A percentile compares a stretch with the other conserved stretches of the same genome.
These are phyloP conservation scores for Malus hybrid DNA, from an alignment of 331 rosid species.

Conservation along the genomic window DNA sequence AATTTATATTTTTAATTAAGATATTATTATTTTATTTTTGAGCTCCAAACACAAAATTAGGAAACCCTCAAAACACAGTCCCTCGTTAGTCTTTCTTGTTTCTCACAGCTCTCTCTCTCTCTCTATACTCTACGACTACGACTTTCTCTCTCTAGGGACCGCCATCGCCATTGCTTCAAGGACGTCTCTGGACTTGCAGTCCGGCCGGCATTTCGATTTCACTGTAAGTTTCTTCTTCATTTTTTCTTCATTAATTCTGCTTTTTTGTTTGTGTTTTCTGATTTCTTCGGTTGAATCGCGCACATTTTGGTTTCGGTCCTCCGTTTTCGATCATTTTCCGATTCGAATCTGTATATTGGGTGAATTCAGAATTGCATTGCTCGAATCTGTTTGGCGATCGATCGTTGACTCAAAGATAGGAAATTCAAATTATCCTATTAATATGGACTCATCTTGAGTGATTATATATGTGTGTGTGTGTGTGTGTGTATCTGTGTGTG, in stretches of 20 bases:
- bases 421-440: background rate
- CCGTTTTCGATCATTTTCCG: constrained; percentile 39
- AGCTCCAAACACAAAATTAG: no score
- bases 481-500: background rate
- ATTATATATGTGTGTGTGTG: background rate
- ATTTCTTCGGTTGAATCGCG: constrained; percentile 3
- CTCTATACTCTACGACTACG: background rate
- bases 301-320: constrained; percentile 17
- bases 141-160: constrained; percentile 16
- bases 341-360: background rate
- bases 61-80: background rate
- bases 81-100: background rate
- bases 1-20: background rate
- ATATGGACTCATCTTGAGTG: background rate
- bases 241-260: background rate
- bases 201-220: background rate
- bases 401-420: constrained; percentile 1
- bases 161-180: constrained; percentile 16
- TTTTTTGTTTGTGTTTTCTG: background rate
- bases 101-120: constrained; percentile 13
- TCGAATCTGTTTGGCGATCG: background rate
- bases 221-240: constrained; percentile 1
- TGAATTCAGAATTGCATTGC: background rate
- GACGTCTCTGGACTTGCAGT: background rate
- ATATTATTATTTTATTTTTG: constrained; percentile 3